Evolutionary conservation across 441 rosid genomes (phyloP), one percentile per base, ranked within the genome.

Genomic region (Euphorbia corollata): DNA sequence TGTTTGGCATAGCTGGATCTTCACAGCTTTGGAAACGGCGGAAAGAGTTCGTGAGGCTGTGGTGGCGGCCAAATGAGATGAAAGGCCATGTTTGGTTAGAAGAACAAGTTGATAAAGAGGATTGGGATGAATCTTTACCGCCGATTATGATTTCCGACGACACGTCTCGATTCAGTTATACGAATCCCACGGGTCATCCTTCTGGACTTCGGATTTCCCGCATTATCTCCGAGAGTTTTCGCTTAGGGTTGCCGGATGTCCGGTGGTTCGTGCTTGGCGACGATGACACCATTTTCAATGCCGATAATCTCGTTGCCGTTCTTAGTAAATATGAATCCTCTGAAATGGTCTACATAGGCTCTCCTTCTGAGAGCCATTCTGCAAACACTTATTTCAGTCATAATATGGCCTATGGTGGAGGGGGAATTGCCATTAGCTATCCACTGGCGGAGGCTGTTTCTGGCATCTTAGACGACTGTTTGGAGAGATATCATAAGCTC

Each of bases 341-440:
- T 0, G 88, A 89, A 79, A 87, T 92, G 96, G 77, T 86, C 10
- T 92, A 92, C 69, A 62, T 92, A 12, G 97, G 97, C 19, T 76
- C 75, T 36, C 84, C 96, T 0, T 89, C 96, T 0, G 98, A 92
- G 77, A 88, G 95, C 58, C 98, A 92, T 78, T 92, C 97, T 4
- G 93, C 96, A 7, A 92, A 87, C 59, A 74, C 86, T 5, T 88
- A 86, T 72, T 92, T 92, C 73, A 87, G 96, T 74, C 92, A 89
- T 64, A 77, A 79, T 5, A 92, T 92, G 98, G 98, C 92, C 1
- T 92, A 79, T 58, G 98, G 98, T n/a, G 98, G 98, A 23, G 98
- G 93, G 2, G 98, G 96, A 39, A 88, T 92, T 24, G 98, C 96
- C 61, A 88, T 92, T 3, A 89, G 93, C 66, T 86, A 83, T 64